These are phyloP conservation scores for Vigna nakashimae DNA, from an alignment of 306 rosid species.

Conservation along the genomic window DNA sequence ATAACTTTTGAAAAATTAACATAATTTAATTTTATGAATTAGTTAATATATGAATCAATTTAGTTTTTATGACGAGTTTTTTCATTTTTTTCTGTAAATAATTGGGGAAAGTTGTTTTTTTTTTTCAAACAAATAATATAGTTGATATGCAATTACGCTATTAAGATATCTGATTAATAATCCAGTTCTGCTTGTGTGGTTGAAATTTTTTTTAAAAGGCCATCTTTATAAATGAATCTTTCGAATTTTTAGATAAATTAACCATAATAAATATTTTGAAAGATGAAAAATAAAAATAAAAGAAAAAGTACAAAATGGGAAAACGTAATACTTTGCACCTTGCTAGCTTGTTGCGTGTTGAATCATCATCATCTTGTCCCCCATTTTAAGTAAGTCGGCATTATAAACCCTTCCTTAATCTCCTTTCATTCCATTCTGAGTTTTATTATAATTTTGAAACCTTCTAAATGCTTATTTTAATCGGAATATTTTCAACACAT, in stretches of 20 bases:
- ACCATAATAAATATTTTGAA: too few species aligned
- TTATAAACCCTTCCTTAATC: background rate
- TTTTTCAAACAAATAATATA: too few species aligned
- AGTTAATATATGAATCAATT: too few species aligned
- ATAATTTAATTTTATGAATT: too few species aligned
- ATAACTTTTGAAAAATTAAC: too few species aligned
- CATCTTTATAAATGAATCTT: background rate
- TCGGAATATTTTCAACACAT: background rate
- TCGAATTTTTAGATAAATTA: background rate
- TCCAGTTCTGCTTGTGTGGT: background rate
- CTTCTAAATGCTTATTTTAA: background rate
- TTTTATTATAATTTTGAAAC: background rate
- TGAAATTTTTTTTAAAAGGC: background rate
- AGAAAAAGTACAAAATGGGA: background rate
- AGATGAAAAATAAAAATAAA: background rate
- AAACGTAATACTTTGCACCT: background rate
- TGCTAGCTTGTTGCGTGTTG: constrained; percentile 4
- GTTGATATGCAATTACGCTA: too few species aligned
- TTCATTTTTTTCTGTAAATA: too few species aligned
- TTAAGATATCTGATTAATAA: too few species aligned
- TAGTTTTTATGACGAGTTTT: too few species aligned
- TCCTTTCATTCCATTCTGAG: background rate
- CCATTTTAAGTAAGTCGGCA: background rate
- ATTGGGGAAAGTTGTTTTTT: too few species aligned
- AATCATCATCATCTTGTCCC: background rate